Base-by-base conservation (phyloP, 805 yeast species). In the Clavispora carvajalis region DNA sequence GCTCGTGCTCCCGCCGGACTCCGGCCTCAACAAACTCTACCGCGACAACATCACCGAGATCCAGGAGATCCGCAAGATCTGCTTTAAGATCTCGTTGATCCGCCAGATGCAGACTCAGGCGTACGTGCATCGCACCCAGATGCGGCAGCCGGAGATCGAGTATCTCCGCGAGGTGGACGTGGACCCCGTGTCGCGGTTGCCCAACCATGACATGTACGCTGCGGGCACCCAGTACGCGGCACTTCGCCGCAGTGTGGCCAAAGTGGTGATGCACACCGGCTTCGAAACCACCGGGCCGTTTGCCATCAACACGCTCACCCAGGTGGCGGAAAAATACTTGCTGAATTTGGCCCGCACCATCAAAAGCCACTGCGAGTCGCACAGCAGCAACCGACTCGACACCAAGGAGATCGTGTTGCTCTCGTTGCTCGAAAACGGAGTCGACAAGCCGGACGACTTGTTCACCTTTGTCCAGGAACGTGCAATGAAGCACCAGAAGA, bases 41-140 rank as follows among this genome's bases (percentile, higher is more conserved):
- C 71, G 76, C 51, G 72, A 74, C 16, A 93, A 90, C 52, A 80
- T 93, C 33, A 65, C 71, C 1, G 76, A 83, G 47, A 86, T 93
- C 72, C 97, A 91, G 63, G 88, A 88, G 51, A 85, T 93, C 25
- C 70, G 99, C 43, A 85, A 82, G 48, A 72, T 87, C 4, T 90
- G 97, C 58, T 85, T 88, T 64, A 90, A 90, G 59, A 86, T 93
- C 16, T 81, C 91, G 4, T 66, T 89, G 36, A 86, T 93, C 43
- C 72, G 96, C 49, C 90, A 90, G 55, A 83, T 93, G 83, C 98
- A 93, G 62, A 84, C 84, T 15, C 86, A 83, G 37, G 82, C 79
- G 44, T 80, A 79, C 59, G 67, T 84, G 37, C 91, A 84, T 54
- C 83, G 82, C 38, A 74, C 88, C 0, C 91, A 83, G 52, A 67